Evolutionary conservation across 2,329 filamentous ascomycete genomes (phyloP).

Genomic region (Bimuria novae-zelandiae): DNA sequence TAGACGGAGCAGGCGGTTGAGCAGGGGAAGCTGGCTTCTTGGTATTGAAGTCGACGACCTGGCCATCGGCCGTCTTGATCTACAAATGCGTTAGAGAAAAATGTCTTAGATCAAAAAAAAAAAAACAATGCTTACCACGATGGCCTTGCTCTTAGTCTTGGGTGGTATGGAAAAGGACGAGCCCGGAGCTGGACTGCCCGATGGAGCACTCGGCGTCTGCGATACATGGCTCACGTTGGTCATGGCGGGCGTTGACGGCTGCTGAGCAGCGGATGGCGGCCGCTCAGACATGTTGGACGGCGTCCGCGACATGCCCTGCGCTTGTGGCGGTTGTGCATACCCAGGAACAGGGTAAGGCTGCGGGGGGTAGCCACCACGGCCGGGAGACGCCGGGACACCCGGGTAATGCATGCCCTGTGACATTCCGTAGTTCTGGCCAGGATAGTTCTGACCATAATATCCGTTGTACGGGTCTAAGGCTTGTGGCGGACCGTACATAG

Average conservation of each 20-base stretch:
- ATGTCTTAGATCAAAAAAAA: background rate
- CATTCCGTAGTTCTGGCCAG: constrained; percentile 54
- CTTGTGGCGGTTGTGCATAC: constrained; percentile 61
- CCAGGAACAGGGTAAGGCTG: constrained; percentile 55
- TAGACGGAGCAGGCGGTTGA: constrained; percentile 54
- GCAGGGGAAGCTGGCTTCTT: constrained; percentile 49
- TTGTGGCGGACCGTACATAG: constrained; percentile 61
- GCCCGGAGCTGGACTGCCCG: constrained; percentile 64
- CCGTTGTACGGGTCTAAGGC: constrained; percentile 47
- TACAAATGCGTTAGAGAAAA: constrained; percentile 2
- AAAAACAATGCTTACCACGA: constrained; percentile 52
- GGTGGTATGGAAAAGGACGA: constrained; percentile 66
- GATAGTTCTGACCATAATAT: constrained; percentile 49
- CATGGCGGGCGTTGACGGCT: constrained; percentile 61
- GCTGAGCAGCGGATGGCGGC: constrained; percentile 63
- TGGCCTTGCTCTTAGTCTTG: constrained; percentile 70
- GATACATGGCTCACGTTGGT: constrained; percentile 48
- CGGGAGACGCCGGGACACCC: constrained; percentile 51
- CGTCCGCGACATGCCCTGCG: constrained; percentile 69
- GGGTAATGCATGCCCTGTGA: constrained; percentile 51
- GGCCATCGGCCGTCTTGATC: constrained; percentile 82
- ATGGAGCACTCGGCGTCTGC: constrained; percentile 59
- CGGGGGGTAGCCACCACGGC: constrained; percentile 53
- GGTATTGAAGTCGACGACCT: constrained; percentile 67
- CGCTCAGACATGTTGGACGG: constrained; percentile 61